These are phyloP conservation scores for Micractinium conductrix DNA, from an alignment of 139 green algal species.

Conservation along the genomic window DNA sequence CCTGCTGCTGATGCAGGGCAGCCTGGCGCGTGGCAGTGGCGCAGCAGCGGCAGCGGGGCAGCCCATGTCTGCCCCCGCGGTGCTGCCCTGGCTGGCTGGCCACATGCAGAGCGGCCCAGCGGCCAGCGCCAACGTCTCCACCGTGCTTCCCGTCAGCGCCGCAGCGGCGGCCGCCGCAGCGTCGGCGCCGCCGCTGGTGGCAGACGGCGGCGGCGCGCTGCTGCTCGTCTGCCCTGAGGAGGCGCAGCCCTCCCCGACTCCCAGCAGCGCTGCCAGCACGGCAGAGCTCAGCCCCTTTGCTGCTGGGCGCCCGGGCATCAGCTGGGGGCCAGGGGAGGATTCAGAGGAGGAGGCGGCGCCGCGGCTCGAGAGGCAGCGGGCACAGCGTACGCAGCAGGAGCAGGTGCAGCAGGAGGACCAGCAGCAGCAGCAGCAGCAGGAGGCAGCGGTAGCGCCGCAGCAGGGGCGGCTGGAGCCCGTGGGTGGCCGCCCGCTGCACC, in stretches of 20 bases:
- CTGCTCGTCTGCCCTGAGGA: constrained; percentile 21
- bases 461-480: no score
- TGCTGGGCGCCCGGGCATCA: no score
- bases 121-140: neutral
- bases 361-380: neutral
- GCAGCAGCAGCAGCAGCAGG: neutral
- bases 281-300: constrained; percentile 15
- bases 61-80: neutral
- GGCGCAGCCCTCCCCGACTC: no score
- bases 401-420: neutral
- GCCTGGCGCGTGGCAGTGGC: neutral
- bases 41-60: neutral
- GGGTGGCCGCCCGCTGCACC: constrained; percentile 3
- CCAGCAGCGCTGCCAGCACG: no score
- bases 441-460: no score
- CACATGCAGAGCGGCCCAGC: neutral
- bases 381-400: neutral
- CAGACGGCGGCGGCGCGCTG: neutral
- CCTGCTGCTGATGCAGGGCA: constrained; percentile 46
- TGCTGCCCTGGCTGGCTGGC: constrained; percentile 11
- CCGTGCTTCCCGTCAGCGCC: neutral
- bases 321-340: no score
- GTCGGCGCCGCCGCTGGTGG: neutral
- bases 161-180: neutral
- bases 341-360: neutral